These are phyloP conservation scores for Ceratobasidium sp. DNA, from an alignment of 1,284 basidiomycete genomes.

Conservation along the genomic window DNA sequence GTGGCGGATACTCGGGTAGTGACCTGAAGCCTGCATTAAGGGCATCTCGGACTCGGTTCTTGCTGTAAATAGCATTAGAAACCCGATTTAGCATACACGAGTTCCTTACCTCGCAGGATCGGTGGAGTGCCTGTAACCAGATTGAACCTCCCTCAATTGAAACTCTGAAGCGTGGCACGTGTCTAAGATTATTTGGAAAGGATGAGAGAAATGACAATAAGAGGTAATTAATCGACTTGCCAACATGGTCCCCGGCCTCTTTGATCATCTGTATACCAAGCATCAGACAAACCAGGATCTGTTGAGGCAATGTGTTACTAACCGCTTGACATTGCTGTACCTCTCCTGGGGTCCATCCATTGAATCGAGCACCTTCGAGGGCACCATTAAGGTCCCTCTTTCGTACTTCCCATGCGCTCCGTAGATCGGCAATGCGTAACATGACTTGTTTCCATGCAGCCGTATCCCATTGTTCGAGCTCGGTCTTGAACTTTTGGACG, in stretches of 20 bases:
- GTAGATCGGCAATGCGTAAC: constrained; percentile 21
- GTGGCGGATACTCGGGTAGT: constrained; percentile 32
- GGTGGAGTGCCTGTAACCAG: constrained; percentile 34
- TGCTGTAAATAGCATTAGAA: neutral
- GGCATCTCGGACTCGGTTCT: constrained; percentile 26
- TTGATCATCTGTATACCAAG: constrained; percentile 25
- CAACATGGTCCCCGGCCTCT: constrained; percentile 26
- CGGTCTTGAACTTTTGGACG: constrained; percentile 29
- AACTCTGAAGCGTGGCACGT: constrained; percentile 38
- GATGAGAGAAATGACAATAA: neutral
- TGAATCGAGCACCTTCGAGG: constrained; percentile 33
- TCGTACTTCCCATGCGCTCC: constrained; percentile 27
- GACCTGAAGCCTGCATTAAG: constrained; percentile 30
- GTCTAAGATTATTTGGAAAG: constrained; percentile 1
- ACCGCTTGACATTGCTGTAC: constrained; percentile 30
- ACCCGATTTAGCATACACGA: neutral
- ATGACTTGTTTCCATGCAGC: constrained; percentile 35
- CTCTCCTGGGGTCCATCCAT: constrained; percentile 36
- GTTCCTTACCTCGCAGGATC: constrained; percentile 24
- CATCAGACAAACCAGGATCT: neutral
- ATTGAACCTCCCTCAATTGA: constrained; percentile 26
- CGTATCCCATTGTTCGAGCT: constrained; percentile 28
- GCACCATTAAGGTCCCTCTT: constrained; percentile 29
- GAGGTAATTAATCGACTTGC: neutral
- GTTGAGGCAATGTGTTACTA: neutral